Evolutionary conservation across 106 monocot genomes (phyloP), one percentile per base, ranked within the genome.

Genomic region (Dendrobium huoshanense): DNA sequence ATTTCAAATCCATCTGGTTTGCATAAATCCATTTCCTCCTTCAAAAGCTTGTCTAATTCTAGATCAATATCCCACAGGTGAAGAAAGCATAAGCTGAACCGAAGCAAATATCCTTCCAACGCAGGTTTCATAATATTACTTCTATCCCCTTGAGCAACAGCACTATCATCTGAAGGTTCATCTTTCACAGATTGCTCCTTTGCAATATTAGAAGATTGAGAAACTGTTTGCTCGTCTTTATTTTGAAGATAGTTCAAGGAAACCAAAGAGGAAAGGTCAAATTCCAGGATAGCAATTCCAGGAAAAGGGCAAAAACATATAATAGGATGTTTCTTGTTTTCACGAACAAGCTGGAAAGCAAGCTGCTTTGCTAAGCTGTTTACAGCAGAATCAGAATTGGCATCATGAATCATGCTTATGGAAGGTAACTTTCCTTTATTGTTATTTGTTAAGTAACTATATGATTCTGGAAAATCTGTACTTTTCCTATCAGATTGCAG

Each of bases 51-150:
- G 83, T 99, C 99, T 77, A 99, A 80, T 59, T 93, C 92, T 27
- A 77, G 77, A 83, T 99, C 92, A 73, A 90, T 87, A 80, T 82
- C 93, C 99, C 99, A 99, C 58, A 99, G 84, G 84, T 99, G 99
- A 79, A 99, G 79, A 85, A 95, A 89, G 29, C 88, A 89, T 79
- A 99, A 81, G 84, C 95, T 93, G 74, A 95, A 99, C 25, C 87
- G 82, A 80, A 99, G 86, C 65, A 93, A 61, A 82, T 75, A 81
- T 86, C 82, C 88, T 88, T 94, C 96, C 25, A 83, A 7, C 27
- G 83, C 79, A 79, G 85, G 85, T 74, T 85, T 90, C 37, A 75
- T 64, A 19, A 67, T 81, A 54, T 80, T 49, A 73, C 29, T 81
- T 55, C 84, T 86, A 61, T 81, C 77, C 27, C 25, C 67, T 81